These are phyloP conservation scores for Kregervanrija fluxuum DNA, from an alignment of 805 yeast genomes.

Conservation along the genomic window DNA sequence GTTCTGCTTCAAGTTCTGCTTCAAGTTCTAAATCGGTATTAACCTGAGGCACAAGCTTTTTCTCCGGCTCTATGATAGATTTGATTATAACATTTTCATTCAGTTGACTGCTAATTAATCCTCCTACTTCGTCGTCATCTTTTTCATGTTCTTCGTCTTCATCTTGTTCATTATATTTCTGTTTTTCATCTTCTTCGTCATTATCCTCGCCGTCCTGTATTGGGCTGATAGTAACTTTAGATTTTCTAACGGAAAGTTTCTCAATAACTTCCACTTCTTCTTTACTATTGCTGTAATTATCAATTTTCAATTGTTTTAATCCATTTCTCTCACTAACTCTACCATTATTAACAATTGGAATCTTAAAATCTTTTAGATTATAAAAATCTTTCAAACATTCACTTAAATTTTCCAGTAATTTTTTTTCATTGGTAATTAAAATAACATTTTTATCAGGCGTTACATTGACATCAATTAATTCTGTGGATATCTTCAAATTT, in stretches of 20 bases:
- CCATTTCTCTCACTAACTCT: background rate
- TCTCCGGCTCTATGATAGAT: too few species aligned
- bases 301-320: background rate
- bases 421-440: constrained; percentile 56
- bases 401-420: constrained; percentile 49
- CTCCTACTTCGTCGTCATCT: background rate
- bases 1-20: too few species aligned
- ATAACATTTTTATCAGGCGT: constrained; percentile 85
- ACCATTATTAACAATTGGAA: constrained; percentile 16
- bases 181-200: constrained; percentile 4
- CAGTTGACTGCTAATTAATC: background rate
- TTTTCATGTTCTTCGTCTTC: constrained; percentile 1
- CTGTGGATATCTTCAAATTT: constrained; percentile 47
- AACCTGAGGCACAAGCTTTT: too few species aligned
- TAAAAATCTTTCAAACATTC: constrained; percentile 43
- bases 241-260: background rate
- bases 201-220: constrained; percentile 1
- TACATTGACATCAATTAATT: constrained; percentile 71
- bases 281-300: background rate
- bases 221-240: background rate
- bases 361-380: constrained; percentile 24
- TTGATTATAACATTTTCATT: background rate
- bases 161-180: constrained; percentile 1
- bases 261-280: background rate
- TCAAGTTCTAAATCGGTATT: too few species aligned